Evolutionary conservation across 75 land plant species (phyloP), one percentile per base, ranked within the genome.

Genomic region (Sequoia sempervirens): DNA sequence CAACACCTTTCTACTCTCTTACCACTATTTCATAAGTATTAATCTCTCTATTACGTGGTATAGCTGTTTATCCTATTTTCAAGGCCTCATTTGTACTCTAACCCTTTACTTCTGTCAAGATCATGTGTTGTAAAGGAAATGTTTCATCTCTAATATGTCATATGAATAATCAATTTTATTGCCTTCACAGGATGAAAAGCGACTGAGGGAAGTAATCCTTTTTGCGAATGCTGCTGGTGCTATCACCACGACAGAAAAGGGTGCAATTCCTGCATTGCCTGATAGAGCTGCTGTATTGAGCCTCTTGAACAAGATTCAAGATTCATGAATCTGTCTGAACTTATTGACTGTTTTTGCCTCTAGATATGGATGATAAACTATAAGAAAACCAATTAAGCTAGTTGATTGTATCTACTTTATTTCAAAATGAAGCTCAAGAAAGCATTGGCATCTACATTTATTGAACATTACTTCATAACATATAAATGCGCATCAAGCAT

Each of bases 261-360:
- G 91, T 28, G 91, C 91, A 20, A 88, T 90, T 66, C 91, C 91
- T 34, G 90, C 91, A 50, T 30, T 90, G 85, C 91, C 91, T 1
- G 54, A 81, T 17, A 74, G 61, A 32, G 30, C 83, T 4, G 83
- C 90, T 3, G 87, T 84, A 36, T 38, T 88, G 36, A 75, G 50
- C 32, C 32, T 87, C 26, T 28, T 86, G 34, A 84, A 52, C 20
- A 84, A 84, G 23, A n/a, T 20, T 78, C 47, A 41, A 78, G 47
- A 28, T 78, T 78, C 80, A 40, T 43, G 32, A 61, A 12, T 70
- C 15, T 32, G 11, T 30, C 73, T 70, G 12, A 61, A 61, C 5
- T 6, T 61, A 26, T 61, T 2, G 9, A 23, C 66, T 61, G 66
- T 61, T 61, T 61, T 61, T 5, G 15, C 66, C 66, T 61, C 66